Evolutionary conservation across 495 filamentous ascomycete genomes (phyloP), one percentile per base, ranked within the genome.

Genomic region (Parathielavia hyrcaniae): DNA sequence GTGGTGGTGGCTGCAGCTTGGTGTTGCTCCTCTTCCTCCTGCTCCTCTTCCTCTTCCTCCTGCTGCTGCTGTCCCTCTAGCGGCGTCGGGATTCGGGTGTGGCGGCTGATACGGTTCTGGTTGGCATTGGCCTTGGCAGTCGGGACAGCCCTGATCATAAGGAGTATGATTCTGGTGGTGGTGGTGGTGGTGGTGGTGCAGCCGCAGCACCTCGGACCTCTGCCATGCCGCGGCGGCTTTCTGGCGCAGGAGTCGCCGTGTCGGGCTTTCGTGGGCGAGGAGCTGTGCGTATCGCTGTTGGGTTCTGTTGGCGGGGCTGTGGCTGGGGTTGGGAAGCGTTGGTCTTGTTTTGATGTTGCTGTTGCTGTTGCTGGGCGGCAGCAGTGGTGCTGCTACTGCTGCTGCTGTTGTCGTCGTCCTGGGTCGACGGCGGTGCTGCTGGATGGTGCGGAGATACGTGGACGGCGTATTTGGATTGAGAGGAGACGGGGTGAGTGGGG

Each of bases 201-300:
- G 16, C 39, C 32, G 48, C 48, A 50, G 26, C 6, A 50, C 60
- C 46, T 59, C 54, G 30, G 49, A 19, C n/a, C 20, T 58, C 10
- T 20, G 64, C 62, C 67, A 70, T 1, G 69, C 71, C 6, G 44
- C 46, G 13, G 63, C 66, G 1, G 71, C 71, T 35, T 73, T 71
- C 7, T 67, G 64, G 5, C 71, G 69, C 50, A 73, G 58, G 12
- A 73, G 59, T 19, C 46, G 62, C 51, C 70, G 55, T 0, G 66
- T 70, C 11, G 69, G 71, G 52, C 67, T 69, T 9, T 22, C 11
- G 23, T 38, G 17, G 58, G 23, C 51, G n/a, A 19, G 38, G 51
- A 14, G 22, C 10, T 19, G 7, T 7, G 38, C 51, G 36, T 53
- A 52, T n/a, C 26, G 10, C 9, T 36, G 52, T 12, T n/a, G 12